phyloP scores from a whole-genome alignment of 1,139 yeast genomes.

The Yamadazyma taylorii region DNA sequence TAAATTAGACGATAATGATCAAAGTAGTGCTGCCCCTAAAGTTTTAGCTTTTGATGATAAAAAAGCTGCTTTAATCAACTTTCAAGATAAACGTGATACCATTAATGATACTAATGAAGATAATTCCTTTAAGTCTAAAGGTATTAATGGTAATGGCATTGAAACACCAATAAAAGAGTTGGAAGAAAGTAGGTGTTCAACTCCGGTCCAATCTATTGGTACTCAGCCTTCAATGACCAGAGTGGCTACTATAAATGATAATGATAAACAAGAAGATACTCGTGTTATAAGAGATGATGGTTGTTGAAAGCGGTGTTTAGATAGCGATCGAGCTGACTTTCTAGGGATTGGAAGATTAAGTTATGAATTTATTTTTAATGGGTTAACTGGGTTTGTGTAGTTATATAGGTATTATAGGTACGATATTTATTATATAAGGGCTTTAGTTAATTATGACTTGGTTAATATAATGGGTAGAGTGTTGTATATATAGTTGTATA shows the following conservation, averaged over 20 bases:
- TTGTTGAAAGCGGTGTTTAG: neutral
- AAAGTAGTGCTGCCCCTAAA: neutral
- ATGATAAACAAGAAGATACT: conserved; percentile 2
- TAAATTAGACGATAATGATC: neutral
- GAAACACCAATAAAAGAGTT: neutral
- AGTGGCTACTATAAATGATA: conserved; percentile 24
- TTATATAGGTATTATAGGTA: no score
- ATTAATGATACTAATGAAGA: neutral
- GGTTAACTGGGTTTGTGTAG: no score
- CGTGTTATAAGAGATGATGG: neutral
- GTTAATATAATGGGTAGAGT: no score
- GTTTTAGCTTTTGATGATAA: conserved; percentile 4
- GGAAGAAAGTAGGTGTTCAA: neutral
- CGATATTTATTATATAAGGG: no score
- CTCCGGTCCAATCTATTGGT: neutral
- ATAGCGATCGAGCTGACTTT: no score
- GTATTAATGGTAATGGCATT: neutral
- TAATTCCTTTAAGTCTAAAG: neutral
- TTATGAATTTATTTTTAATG: no score
- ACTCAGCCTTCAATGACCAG: conserved; percentile 20
- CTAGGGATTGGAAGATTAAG: no score
- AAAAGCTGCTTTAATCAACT: conserved; percentile 18
- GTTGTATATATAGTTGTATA: no score
- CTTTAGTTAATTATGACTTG: no score
- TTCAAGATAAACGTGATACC: neutral